A percentile compares a stretch with the other conserved stretches of the same genome.
These are phyloP conservation scores for Fusarium sp. DNA, from an alignment of 2,329 filamentous ascomycete genomes.

Conservation along the genomic window DNA sequence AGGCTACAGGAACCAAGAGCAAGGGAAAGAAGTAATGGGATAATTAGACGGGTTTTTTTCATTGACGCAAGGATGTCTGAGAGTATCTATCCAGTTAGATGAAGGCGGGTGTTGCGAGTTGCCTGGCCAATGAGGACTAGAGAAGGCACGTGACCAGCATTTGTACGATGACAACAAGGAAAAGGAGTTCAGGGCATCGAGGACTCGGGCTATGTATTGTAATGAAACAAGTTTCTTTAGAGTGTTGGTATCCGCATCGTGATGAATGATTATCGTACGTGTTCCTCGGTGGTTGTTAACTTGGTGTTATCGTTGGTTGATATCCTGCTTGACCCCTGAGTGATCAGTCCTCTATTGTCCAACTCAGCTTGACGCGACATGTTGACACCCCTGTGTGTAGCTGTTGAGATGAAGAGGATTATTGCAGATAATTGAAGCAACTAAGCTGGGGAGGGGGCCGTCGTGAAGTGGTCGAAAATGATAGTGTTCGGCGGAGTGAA, in stretches of 20 bases:
- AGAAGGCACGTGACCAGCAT: slow-evolving; percentile 1
- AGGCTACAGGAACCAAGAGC: slow-evolving; percentile 55
- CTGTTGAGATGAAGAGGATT: neutral
- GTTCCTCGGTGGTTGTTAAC: neutral
- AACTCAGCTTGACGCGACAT: neutral
- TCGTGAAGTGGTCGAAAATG: neutral
- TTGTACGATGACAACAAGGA: slow-evolving; percentile 12
- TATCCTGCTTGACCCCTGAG: neutral
- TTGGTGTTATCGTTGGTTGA: neutral
- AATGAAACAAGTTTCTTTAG: slow-evolving; percentile 1
- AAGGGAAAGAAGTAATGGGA: slow-evolving; percentile 60
- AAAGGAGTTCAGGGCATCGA: slow-evolving; percentile 26
- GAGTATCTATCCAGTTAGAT: slow-evolving; percentile 19
- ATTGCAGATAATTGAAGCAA: neutral
- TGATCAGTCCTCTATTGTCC: neutral
- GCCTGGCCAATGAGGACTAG: slow-evolving; percentile 1
- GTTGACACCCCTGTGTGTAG: neutral
- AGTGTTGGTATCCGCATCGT: neutral
- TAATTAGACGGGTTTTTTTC: neutral
- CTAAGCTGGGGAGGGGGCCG: neutral
- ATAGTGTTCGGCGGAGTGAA: neutral
- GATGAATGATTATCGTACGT: neutral
- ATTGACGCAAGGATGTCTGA: slow-evolving; percentile 7
- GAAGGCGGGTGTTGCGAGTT: slow-evolving; percentile 5
- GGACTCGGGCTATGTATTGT: slow-evolving; percentile 21